Base-by-base conservation (phyloP, 345 rosid species). In the Pelargonium nanum region DNA sequence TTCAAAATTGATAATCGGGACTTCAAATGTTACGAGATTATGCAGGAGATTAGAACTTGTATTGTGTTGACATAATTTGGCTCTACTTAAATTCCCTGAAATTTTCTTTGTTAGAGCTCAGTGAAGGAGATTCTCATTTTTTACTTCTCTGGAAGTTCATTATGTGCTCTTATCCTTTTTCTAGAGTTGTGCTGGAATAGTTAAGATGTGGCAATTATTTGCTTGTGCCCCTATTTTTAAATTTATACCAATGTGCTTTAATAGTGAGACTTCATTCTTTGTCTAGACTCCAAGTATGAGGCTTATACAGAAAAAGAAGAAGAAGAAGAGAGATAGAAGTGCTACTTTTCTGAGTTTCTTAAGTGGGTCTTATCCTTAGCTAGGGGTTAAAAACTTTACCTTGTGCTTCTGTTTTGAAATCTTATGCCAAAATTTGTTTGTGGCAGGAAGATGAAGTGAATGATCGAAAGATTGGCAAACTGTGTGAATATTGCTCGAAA, bases 401-500 rank as follows among this genome's bases (percentile, higher is more conserved):
- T 28, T 15, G 48, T 40, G 48, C 10, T 2, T 9, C 15, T 17
- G 9, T 40, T 12, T 40, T 40, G 40, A 5, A 30, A 5, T 30
- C 10, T 6, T n/a, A n/a, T n/a, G n/a, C n/a, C n/a, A n/a, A n/a
- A 22, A 63, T 22, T 26, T 44, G 16, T 40, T 40, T 65, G 65
- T 65, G 62, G 51, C 74, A 84, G 86, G 84, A 72, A 23, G 86
- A 81, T 56, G 68, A 57, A 57, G 68, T 74, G 0, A 79, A 79
- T 70, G 78, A 84, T 22, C 51, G 86, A 13, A 74, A 69, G 68
- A 81, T 81, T 59, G 22, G 77, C 57, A 84, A 79, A 65, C 28
- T 81, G 22, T 81, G 85, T 73, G 95, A 84, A 76, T 87, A 84
- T 53, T 88, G 85, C 70, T 60, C 83, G 0, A 84, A 64, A 69